Base-by-base conservation (phyloP, 768 basidiomycete species). In the Mrakia blollopis region DNA sequence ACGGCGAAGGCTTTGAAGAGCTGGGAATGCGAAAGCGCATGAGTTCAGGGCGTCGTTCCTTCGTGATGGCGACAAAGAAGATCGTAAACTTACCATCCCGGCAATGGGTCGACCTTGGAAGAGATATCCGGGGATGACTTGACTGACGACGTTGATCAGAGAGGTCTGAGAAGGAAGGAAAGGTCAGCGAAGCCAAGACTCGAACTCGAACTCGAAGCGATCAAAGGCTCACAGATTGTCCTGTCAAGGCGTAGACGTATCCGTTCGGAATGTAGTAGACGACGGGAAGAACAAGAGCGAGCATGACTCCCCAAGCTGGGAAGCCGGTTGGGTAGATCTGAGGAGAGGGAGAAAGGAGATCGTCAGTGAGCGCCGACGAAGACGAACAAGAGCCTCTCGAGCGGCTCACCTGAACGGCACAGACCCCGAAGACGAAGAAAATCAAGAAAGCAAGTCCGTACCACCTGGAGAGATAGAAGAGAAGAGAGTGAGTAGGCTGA, bases 161-260 rank as follows among this genome's bases (percentile, higher is more conserved):
- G 54, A 8, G 9, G 65, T 30, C 57, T 57, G 68, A 6, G 47
- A 21, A 4, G 3, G 47, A 21, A 50, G 16, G 16, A 14, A 21
- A 8, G 14, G n/a, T 69, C 16, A 39, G 67, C 37, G 67, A 41
- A 3, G n/a, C 16, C 6, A 25, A 23, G 57, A 6, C 37, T 50
- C 47, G 47, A 50, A n/a, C n/a, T n/a, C 47, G 47, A 57, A 28
- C 25, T 13, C 13, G 57, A 9, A 76, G 54, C 14, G 50, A 7
- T 54, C 14, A 61, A 44, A 44, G 6, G 47, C 60, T 11, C 81
- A 92, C 92, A 77, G 88, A 87, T 83, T 92, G 91, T 13, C 91
- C 91, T 0, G 95, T 95, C 89, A 95, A 91, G 14, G 95, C 95
- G 80, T 86, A 96, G 78, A 98, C 91, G 83, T 94, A 95, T 1